Evolutionary conservation across 2,329 filamentous ascomycete species (phyloP).

Genomic region (Cytospora paraplurivora): DNA sequence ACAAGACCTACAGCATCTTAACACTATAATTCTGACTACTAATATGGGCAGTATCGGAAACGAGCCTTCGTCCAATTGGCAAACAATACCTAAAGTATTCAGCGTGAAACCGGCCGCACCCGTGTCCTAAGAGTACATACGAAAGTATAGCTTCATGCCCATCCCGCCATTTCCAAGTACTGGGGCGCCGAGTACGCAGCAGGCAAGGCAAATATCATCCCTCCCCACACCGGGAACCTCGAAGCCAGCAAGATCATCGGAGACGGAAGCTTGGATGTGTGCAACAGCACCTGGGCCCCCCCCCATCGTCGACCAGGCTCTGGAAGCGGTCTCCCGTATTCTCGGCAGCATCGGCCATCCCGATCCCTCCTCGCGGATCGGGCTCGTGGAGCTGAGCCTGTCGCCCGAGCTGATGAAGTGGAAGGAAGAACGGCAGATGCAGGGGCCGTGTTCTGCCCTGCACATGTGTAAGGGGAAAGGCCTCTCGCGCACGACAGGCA

Average conservation of each 20-base stretch:
- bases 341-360: slow-evolving; percentile 6
- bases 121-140: slow-evolving; percentile 9
- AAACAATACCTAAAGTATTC: not conserved
- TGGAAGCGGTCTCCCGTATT: not conserved
- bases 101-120: not conserved
- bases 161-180: slow-evolving; percentile 2
- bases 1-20: too few relatives aligned
- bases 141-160: slow-evolving; percentile 2
- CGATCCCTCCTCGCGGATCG: not conserved
- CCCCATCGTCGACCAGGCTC: slow-evolving; percentile 5
- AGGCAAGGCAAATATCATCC: slow-evolving; percentile 1
- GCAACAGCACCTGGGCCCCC: too few relatives aligned
- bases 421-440: not conserved
- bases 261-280: slow-evolving; percentile 10
- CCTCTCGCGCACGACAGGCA: slow-evolving; percentile 2
- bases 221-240: slow-evolving; percentile 4
- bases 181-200: slow-evolving; percentile 7
- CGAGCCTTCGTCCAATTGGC: not conserved
- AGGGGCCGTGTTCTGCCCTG: slow-evolving; percentile 11
- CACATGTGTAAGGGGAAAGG: slow-evolving; percentile 14
- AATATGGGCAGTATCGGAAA: not conserved
- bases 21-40: too few relatives aligned
- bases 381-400: slow-evolving; percentile 5
- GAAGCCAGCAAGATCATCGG: slow-evolving; percentile 1
- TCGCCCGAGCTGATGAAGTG: slow-evolving; percentile 1